Base-by-base conservation (phyloP, 805 yeast species). In the Tetrapisispora namnaoensis region DNA sequence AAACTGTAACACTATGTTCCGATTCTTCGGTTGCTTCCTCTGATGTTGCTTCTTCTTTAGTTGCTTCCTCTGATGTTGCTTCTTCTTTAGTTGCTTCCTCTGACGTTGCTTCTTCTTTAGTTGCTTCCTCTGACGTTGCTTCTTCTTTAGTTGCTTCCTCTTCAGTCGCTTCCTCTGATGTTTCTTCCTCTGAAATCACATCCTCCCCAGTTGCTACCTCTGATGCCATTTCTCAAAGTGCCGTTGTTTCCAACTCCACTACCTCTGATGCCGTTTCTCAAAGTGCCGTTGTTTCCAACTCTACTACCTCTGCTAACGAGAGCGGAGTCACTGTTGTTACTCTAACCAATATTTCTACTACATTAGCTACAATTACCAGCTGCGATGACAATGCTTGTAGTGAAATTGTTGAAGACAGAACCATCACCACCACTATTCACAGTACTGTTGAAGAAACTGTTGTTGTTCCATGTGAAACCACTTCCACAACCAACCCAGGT, bases 401-500 rank as follows among this genome's bases (percentile, higher is more conserved):
- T 20, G 43, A 40, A 17, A 40, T 40, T 44, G 46, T 44, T 16
- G 27, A 17, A 20, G 42, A 35, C 38, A n/a, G 13, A 21, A 44
- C 42, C 27, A 20, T 35, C 27, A 44, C 30, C n/a, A 40, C 28
- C 40, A 44, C 46, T 16, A 27, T 37, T 5, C 32, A 35, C 56
- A n/a, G 35, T 59, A 10, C 56, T 60, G 51, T 53, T 62, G 20
- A 59, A 65, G 20, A 66, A 57, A 24, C 50, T 62, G 48, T 46
- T 21, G 37, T 45, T 43, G 30, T 48, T 21, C 43, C 43, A 40
- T 40, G 43, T 40, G 42, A 30, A 28, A 44, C 45, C 7, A 38
- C 48, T 20, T 36, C 44, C 37, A 44, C 51, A 37, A 40, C 48
- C 7, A 27, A 51, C 16, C 37, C 49, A 10, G 41, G 49, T 10